phyloP scores from a whole-genome alignment of 352 stramenopile genomes.

The Elongisporangium undulatum region DNA sequence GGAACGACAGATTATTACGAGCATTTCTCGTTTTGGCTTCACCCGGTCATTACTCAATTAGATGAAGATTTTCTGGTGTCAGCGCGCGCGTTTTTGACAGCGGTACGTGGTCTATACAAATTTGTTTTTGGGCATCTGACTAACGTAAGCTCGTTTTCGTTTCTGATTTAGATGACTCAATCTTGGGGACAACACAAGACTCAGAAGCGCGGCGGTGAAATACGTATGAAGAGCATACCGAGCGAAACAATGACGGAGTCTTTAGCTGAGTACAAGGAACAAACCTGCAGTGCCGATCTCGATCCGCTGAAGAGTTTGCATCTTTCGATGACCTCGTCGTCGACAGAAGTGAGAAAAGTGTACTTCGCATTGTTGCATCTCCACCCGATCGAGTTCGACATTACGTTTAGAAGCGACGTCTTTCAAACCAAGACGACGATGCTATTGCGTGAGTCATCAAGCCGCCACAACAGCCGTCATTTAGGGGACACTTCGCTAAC shows the following conservation, averaged over 20 bases:
- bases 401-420: conserved; percentile 86
- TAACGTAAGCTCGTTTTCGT: conserved; percentile 2
- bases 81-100: conserved; percentile 67
- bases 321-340: conserved; percentile 57
- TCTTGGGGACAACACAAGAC: conserved; percentile 62
- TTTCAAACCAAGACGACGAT: conserved; percentile 68
- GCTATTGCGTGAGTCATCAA: conserved; percentile 49
- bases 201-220: conserved; percentile 70
- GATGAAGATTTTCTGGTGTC: conserved; percentile 83
- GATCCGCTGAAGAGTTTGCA: conserved; percentile 73
- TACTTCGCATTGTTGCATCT: conserved; percentile 88
- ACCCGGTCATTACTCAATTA: conserved; percentile 78
- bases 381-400: conserved; percentile 85
- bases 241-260: conserved; percentile 81
- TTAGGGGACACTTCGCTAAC: conserved; percentile 29
- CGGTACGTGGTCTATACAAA: conserved; percentile 26
- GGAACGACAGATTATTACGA: conserved; percentile 88
- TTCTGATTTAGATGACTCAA: conserved; percentile 38
- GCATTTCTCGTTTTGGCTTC: conserved; percentile 85
- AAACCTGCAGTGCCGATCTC: conserved; percentile 71
- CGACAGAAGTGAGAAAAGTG: conserved; percentile 74
- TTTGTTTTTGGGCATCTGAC: conserved; percentile 1
- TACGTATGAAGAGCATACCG: conserved; percentile 76
- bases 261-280: conserved; percentile 71
- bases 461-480: conserved; percentile 23